phyloP scores from a whole-genome alignment of 768 basidiomycete species.

The Podaxis sp. region DNA sequence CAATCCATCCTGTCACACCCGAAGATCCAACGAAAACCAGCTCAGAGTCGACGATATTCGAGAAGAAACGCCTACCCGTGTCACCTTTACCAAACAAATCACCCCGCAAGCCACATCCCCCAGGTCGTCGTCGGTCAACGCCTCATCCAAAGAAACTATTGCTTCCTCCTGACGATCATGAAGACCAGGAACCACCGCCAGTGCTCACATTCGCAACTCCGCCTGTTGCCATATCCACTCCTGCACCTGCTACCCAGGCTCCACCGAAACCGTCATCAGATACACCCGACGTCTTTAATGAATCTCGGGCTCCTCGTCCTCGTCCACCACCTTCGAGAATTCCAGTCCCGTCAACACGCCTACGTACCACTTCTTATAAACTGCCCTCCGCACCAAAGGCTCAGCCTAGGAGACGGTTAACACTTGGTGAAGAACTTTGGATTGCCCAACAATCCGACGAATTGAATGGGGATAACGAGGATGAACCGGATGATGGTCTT shows the following conservation, averaged over 20 bases:
- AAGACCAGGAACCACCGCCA: constrained; percentile 14
- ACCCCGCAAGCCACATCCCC: constrained; percentile 58
- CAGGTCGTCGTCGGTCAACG: constrained; percentile 39
- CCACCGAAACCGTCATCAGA: neutral
- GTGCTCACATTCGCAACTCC: neutral
- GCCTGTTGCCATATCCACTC: constrained; percentile 12
- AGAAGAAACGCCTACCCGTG: constrained; percentile 56
- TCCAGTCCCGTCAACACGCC: constrained; percentile 15
- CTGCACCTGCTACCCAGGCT: constrained; percentile 3
- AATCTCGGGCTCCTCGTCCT: neutral
- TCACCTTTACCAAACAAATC: constrained; percentile 61
- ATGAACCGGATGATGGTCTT: constrained; percentile 48
- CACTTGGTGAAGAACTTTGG: constrained; percentile 68
- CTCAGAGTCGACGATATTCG: constrained; percentile 39
- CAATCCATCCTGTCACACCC: constrained; percentile 7
- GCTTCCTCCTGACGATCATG: constrained; percentile 27
- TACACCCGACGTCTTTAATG: constrained; percentile 3
- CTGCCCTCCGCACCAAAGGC: constrained; percentile 16
- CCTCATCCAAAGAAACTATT: constrained; percentile 27
- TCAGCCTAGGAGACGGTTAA: constrained; percentile 38
- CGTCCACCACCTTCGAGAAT: constrained; percentile 9
- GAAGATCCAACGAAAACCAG: constrained; percentile 4
- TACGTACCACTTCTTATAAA: constrained; percentile 3
- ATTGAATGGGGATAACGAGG: constrained; percentile 32
- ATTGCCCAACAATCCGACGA: constrained; percentile 30